These are phyloP conservation scores for Irpex rosettiformis DNA, from an alignment of 1,284 basidiomycete genomes.

Conservation along the genomic window DNA sequence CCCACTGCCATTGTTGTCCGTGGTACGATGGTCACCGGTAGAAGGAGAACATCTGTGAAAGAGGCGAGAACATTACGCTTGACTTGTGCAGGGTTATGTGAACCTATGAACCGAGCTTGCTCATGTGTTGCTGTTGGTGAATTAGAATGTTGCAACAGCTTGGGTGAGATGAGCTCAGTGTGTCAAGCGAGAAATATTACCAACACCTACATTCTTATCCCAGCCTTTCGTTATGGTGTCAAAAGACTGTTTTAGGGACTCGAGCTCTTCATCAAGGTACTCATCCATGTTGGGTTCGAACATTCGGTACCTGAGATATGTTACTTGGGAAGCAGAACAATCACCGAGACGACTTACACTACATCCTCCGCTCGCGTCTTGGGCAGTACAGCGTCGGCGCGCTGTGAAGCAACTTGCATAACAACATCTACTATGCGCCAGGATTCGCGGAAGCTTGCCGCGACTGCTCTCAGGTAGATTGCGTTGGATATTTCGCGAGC, in stretches of 20 bases:
- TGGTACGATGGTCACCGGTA: conserved; percentile 96
- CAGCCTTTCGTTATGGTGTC: conserved; percentile 77
- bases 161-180: neutral
- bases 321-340: conserved; percentile 1
- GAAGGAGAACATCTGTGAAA: conserved; percentile 85
- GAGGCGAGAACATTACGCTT: conserved; percentile 92
- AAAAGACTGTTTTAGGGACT: conserved; percentile 74
- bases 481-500: conserved; percentile 75
- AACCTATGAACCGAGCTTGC: conserved; percentile 70
- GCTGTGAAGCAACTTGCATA: conserved; percentile 43
- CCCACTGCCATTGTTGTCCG: conserved; percentile 56
- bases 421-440: conserved; percentile 83
- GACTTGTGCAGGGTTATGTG: conserved; percentile 87
- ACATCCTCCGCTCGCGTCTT: conserved; percentile 70
- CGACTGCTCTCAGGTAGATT: conserved; percentile 80
- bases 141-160: conserved; percentile 23
- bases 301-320: conserved; percentile 70
- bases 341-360: conserved; percentile 46
- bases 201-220: conserved; percentile 59
- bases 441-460: conserved; percentile 86
- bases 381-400: conserved; percentile 23
- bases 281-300: conserved; percentile 96
- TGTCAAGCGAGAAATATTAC: neutral
- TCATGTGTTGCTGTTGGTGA: conserved; percentile 33
- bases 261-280: conserved; percentile 92